Conservation (phyloP, 2,329 filamentous ascomycete genomes). For the Trichoderma harzianum region DNA sequence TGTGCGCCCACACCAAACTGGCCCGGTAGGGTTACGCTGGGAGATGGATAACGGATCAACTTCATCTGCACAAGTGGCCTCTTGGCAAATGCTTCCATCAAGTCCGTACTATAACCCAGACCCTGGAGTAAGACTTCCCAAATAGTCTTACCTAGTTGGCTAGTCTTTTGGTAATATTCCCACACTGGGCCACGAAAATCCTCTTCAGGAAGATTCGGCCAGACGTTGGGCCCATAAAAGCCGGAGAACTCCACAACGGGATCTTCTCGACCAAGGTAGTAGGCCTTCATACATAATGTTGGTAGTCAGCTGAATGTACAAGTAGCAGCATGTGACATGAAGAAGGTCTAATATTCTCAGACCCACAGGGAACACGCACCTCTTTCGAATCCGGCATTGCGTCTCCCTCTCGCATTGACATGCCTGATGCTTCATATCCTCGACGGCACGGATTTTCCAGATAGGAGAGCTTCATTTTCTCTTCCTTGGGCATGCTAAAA, state of each 20-base stretch:
- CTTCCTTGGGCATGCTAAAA: conserved; percentile 26
- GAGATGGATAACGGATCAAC: conserved; percentile 26
- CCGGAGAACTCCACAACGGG: conserved; percentile 24
- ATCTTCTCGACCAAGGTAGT: conserved; percentile 26
- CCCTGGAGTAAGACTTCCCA: conserved; percentile 28
- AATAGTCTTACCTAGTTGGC: conserved; percentile 19
- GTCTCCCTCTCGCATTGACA: conserved; percentile 27
- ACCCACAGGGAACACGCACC: background rate
- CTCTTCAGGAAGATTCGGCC: conserved; percentile 29
- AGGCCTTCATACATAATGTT: conserved; percentile 13
- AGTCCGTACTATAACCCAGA: background rate
- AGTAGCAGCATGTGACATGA: no score
- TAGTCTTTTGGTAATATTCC: conserved; percentile 25
- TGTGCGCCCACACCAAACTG: conserved; percentile 25
- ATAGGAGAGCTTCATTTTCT: conserved; percentile 28
- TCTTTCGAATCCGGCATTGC: conserved; percentile 29
- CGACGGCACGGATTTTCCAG: conserved; percentile 24
- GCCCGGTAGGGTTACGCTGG: background rate
- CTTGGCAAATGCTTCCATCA: conserved; percentile 24
- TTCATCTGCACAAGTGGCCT: conserved; percentile 23
- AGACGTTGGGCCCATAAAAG: conserved; percentile 31
- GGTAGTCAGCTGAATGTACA: no score
- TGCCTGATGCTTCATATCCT: conserved; percentile 29
- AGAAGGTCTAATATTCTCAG: background rate
- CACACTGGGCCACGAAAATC: conserved; percentile 29